Conservation (phyloP, 257 asterid species). For the Petrea volubilis region DNA sequence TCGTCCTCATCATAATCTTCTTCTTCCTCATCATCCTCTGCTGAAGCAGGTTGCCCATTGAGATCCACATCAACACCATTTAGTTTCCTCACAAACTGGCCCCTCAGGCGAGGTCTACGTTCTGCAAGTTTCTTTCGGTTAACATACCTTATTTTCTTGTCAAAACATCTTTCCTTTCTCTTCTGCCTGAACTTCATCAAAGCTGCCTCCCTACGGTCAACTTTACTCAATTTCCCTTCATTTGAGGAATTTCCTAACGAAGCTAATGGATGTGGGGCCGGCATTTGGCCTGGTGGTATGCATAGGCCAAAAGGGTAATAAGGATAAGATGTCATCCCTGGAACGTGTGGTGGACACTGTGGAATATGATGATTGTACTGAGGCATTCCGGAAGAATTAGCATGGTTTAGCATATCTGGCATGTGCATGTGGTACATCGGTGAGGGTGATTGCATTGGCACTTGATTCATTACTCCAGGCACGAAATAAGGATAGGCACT, state of each 20-base stretch:
- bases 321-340: slow-evolving; percentile 62
- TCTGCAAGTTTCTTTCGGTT: slow-evolving; percentile 92
- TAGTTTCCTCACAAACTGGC: slow-evolving; percentile 91
- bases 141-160: slow-evolving; percentile 90
- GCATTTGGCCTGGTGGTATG: slow-evolving; percentile 70
- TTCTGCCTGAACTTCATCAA: slow-evolving; percentile 89
- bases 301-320: slow-evolving; percentile 73
- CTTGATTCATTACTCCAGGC: slow-evolving; percentile 63
- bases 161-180: slow-evolving; percentile 90
- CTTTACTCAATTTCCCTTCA: slow-evolving; percentile 48
- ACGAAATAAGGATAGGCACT: slow-evolving; percentile 61
- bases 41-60: slow-evolving; percentile 76
- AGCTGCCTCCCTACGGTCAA: slow-evolving; percentile 88
- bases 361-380: slow-evolving; percentile 69
- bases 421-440: slow-evolving; percentile 39
- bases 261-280: slow-evolving; percentile 65
- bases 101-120: slow-evolving; percentile 87
- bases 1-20: slow-evolving; percentile 45
- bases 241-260: slow-evolving; percentile 46
- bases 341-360: slow-evolving; percentile 56
- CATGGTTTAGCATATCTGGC: slow-evolving; percentile 44
- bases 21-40: slow-evolving; percentile 56
- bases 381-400: slow-evolving; percentile 50
- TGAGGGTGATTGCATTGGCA: slow-evolving; percentile 43
- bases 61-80: slow-evolving; percentile 78